Base-by-base conservation (phyloP, 495 filamentous ascomycete species). In the Penicillium verhagenii region DNA sequence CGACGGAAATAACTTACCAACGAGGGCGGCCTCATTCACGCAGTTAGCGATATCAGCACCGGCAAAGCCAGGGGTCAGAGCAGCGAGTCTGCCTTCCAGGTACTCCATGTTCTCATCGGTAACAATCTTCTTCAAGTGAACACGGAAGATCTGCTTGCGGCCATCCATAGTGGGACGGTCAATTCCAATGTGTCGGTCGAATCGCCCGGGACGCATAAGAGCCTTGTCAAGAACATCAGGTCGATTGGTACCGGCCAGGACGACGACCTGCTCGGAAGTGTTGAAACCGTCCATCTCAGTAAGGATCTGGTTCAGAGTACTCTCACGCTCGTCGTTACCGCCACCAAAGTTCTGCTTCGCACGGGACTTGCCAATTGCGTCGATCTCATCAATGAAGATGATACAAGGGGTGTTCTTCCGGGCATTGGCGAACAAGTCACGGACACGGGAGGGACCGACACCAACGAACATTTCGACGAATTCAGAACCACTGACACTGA, bases 281-380 rank as follows among this genome's bases (percentile, higher is more conserved):
- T 97, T 97, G 83, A 97, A 97, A 48, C 94, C 94, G 69, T 98
- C 94, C 94, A 98, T 98, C 69, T 98, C 95, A 1, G 94, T 98
- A 46, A 98, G 80, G 53, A 98, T 96, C 73, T 98, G 94, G 69
- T 98, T 98, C 37, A 98, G 84, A 1, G 94, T 98, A 43, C 88
- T 88, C 70, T 98, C 94, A 63, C 94, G 85, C 77, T 98, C 94
- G 65, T 97, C 95, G 63, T 96, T 97, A 49, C 94, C 94, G 56
- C 94, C 94, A 52, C 87, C 83, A 48, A 86, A 85, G 58, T 80
- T 85, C 42, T 83, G 81, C 59, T 91, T 90, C 1, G 86, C 77
- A 72, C 94, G 84, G 31, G 92, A 86, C 70, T 91, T 92, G 66
- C 94, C 94, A 64, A 98, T 96, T 29, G 94, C 94, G 74, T 98